Base-by-base conservation (phyloP, 352 stramenopile genomes). In the Pythium scleroteichum region DNA sequence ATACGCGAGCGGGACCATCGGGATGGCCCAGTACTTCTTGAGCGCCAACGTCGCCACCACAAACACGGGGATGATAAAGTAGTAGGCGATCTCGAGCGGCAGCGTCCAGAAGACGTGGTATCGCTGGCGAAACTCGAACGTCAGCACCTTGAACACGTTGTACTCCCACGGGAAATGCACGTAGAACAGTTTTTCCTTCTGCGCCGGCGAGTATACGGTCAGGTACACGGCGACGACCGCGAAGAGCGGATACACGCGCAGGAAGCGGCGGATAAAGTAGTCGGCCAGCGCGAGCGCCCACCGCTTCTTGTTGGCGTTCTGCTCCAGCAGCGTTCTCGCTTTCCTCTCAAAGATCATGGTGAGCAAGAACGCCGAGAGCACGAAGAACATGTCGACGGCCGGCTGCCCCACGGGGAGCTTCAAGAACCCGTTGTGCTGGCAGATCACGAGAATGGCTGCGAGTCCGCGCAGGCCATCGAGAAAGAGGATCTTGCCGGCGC, bases 71-170 rank as follows among this genome's bases (percentile, higher is more conserved):
- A 78, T 73, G 19, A 69, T 40, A 6, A 74, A 76, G 54, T 80
- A 80, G 63, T 80, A 80, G 0, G 23, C 50, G 40, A 80, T 80
- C 61, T 80, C 72, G 23, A 78, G 33, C 4, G 60, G 52, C 24
- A 67, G 45, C 52, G 60, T 53, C 60, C 52, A 67, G 24, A 67
- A 56, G 27, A 67, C 45, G 47, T 67, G 42, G 4, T 41, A 42
- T 6, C 29, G 60, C 10, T 44, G 52, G 6, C 38, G 10, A 2
- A 42, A 41, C 6, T 50, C 16, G 26, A 52, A 52, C 13, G 33
- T 39, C 23, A 52, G 26, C 46, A 23, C 17, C 3, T 40, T 20
- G 46, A 52, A 40, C 13, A 52, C 12, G 26, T 52, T 39, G 46
- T 24, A 52, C 12, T 50, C 4, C 29, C 29, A n/a, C 10, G 44